Base-by-base conservation (phyloP, 192 early-diverging fungal genomes). In the Coemansia sp. region DNA sequence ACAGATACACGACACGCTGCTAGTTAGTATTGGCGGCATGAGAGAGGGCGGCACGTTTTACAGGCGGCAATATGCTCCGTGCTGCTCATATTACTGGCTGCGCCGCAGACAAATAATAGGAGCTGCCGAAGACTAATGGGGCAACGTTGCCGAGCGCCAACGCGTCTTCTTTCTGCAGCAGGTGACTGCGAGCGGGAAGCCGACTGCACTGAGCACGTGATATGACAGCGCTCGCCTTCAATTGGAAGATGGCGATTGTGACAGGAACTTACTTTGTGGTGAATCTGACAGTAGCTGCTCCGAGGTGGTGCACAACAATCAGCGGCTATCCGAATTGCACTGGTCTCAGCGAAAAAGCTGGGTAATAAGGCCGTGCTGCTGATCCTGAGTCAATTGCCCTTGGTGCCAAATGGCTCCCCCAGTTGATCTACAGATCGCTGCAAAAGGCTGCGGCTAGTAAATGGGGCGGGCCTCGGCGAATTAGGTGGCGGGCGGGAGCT, bases 111-210 rank as follows among this genome's bases (percentile, higher is more conserved):
- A n/a, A n/a, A n/a, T n/a, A n/a, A n/a, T n/a, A n/a, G n/a, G n/a
- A 45, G 43, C 43, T 20, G 9, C 38, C 38, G 40, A 42, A 20
- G 7, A 8, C 18, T 21, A 9, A 13, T 7, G 24, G 48, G 48
- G 23, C 48, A 50, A 50, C 48, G 48, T 50, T 50, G 48, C 48
- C 48, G 48, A 50, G 48, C 48, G 48, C 48, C 21, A 50, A 14
- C 26, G 23, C 0, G n/a, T 21, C 18, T 21, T 26, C 23, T 50
- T 14, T 23, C n/a, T 9, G 48, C 48, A 26, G 9, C 48, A 50
- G 21, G 45, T 21, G 11, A 26, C 48, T 50, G 21, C 48, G 46
- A 50, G 21, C 48, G 46, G 23, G 11, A 50, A 26, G 7, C 5
- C 43, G 18, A 20, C 43, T 9, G 43, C 43, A 8, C 18, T 7